Evolutionary conservation across 257 asterid species (phyloP), one percentile per base, ranked within the genome.

Genomic region (Solanum rostratum): DNA sequence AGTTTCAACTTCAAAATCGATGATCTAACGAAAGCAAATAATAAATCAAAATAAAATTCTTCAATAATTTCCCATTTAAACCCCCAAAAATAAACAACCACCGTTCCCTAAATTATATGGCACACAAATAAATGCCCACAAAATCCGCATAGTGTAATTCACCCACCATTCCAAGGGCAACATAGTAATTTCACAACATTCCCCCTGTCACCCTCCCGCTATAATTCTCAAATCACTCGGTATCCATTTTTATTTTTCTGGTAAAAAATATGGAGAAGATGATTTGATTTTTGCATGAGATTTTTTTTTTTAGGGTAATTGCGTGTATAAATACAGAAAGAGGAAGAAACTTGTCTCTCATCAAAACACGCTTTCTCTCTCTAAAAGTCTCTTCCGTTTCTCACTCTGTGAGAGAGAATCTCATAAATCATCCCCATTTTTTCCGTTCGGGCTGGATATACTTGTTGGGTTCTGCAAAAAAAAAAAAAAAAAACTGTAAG

Each of bases 131-230:
- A 27, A 4, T n/a, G 43, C 24, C 65, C 66, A 73, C 53, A 41
- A 11, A 79, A 83, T 83, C 65, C 82, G 84, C 88, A 84, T 83
- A 78, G n/a, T 16, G 81, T 83, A 74, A 10, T 52, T 6, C 24
- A 49, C 2, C 18, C 6, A 14, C 66, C 78, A 0, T 12, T 73
- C 12, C 1, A 81, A 22, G 82, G 57, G 6, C 52, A 84, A 4
- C 7, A 29, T 1, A 7, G 86, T 86, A 60, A 79, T 68, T 83
- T 45, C n/a, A 2, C n/a, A 33, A 6, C 9, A 2, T 2, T 7
- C 12, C 2, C 2, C 11, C 3, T 33, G 3, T 7, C 29, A 12
- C 37, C 78, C 15, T 73, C 85, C 41, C 83, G 57, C 13, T 81
- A 6, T 49, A 73, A 74, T 22, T 68, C 49, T 18, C 6, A 24